Percentiles rank a stretch among this genome's conserved stretches.
phyloP scores from a whole-genome alignment of 352 stramenopile species.

The Pilasporangium apinafurcum region DNA sequence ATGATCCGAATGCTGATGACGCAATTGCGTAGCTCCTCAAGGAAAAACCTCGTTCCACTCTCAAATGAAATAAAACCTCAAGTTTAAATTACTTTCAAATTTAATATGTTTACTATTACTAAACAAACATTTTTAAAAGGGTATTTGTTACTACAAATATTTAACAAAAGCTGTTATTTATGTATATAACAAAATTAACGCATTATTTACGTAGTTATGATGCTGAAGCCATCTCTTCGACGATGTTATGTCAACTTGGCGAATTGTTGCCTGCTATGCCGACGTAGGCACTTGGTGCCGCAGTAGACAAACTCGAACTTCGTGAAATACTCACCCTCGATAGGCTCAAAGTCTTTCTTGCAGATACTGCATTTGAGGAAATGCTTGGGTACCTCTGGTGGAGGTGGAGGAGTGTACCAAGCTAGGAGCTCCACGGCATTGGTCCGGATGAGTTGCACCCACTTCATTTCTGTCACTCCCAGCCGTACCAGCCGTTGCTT shows the following conservation, averaged over 20 bases:
- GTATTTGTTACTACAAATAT: no score
- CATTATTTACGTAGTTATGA: no score
- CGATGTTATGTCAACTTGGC: conserved; percentile 9
- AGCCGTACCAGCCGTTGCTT: conserved; percentile 24
- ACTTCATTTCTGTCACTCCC: conserved; percentile 27
- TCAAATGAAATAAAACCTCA: no score
- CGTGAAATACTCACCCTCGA: conserved; percentile 83
- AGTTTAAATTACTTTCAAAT: no score
- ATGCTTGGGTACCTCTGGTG: conserved; percentile 57
- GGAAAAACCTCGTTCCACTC: no score
- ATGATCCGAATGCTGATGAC: no score
- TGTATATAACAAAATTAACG: no score
- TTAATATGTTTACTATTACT: no score
- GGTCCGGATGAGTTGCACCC: conserved; percentile 25
- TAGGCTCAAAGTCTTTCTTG: conserved; percentile 62
- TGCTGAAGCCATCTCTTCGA: no score
- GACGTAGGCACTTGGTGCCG: conserved; percentile 74
- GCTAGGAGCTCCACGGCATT: conserved; percentile 44
- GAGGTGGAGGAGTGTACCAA: conserved; percentile 56
- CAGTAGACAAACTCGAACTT: conserved; percentile 84
- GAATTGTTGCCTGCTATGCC: conserved; percentile 61
- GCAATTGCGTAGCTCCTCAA: no score
- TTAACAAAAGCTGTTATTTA: no score
- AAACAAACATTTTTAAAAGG: no score
- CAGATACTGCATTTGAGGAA: conserved; percentile 77